Base-by-base conservation (phyloP, 352 stramenopile genomes). In the Phytophthora pluvialis region DNA sequence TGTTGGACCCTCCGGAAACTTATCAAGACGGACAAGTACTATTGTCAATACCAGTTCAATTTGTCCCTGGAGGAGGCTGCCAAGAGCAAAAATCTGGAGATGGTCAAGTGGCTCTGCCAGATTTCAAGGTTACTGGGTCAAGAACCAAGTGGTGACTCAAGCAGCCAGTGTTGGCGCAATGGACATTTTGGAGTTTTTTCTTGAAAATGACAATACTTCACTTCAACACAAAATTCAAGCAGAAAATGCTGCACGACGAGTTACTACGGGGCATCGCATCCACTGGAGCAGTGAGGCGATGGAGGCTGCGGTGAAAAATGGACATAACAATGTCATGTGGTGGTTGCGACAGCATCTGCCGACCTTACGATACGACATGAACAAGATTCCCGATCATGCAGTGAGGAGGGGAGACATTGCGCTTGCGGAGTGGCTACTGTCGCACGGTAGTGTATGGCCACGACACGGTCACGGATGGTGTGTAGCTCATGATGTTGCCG, bases 171-270 rank as follows among this genome's bases (percentile, higher is more conserved):
- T 28, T 4, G 45, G 15, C 1, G 32, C 29, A 3, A 52, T 28
- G 4, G 13, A 52, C 7, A 52, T 40, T 25, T 35, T 50, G 5
- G 8, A 39, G 15, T 40, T 52, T 28, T 52, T 40, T 21, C 28
- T 40, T 9, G 45, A 52, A 21, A 40, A 40, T 39, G 45, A 52
- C 29, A 52, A 39, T n/a, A 45, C 38, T 7, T 26, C 38, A 11
- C n/a, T 45, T 35, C 31, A 35, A 45, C 13, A 26, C 15, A 8
- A 2, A 11, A 6, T 26, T 26, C 38, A 45, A 21, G 38, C 6
- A 26, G 15, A 26, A 21, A 26, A 26, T 11, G 7, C 31, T 10
- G 6, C 31, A 10, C 4, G 12, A 5, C 13, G 15, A 11, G n/a
- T 45, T 26, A 8, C 15, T 26, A 11, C 12, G 4, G 13, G 38